These are phyloP conservation scores for Alternaria infectoria DNA, from an alignment of 2,329 filamentous ascomycete genomes.

Conservation along the genomic window DNA sequence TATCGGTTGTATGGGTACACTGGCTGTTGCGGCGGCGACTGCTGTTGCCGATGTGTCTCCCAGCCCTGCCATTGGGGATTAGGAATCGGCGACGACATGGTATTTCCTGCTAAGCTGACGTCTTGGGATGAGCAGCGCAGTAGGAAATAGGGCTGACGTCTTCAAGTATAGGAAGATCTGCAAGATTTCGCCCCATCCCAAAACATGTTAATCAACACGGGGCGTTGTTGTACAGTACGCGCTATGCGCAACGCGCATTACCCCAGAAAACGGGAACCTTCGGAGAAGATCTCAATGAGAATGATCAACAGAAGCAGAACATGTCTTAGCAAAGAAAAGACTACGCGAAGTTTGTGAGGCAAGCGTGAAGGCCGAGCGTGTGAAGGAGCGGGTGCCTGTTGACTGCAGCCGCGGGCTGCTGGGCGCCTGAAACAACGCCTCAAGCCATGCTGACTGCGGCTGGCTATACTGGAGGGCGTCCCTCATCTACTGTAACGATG, in stretches of 20 bases:
- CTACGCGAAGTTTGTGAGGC: background rate
- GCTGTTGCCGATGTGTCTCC: conserved; percentile 16
- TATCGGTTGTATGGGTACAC: conserved; percentile 9
- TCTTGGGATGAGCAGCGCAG: background rate
- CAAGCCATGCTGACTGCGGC: background rate
- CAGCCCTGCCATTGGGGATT: conserved; percentile 10
- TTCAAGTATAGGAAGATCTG: conserved; percentile 1
- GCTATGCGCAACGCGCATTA: background rate
- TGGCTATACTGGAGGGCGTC: background rate
- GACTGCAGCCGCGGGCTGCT: background rate
- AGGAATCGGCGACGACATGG: conserved; percentile 4
- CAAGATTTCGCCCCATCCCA: background rate
- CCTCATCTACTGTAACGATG: background rate
- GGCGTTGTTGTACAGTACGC: background rate
- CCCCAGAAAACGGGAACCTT: background rate
- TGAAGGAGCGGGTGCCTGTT: background rate
- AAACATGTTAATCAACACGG: background rate
- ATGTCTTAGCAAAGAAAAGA: background rate
- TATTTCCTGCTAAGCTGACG: background rate
- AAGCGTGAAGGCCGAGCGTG: background rate
- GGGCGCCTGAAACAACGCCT: conserved; percentile 9
- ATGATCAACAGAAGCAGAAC: background rate
- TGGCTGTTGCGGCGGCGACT: conserved; percentile 5
- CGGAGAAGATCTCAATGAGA: background rate
- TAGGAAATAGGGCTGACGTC: background rate